Conservation (phyloP, 2,329 filamentous ascomycete genomes). For the Ophiocordyceps unilateralis region DNA sequence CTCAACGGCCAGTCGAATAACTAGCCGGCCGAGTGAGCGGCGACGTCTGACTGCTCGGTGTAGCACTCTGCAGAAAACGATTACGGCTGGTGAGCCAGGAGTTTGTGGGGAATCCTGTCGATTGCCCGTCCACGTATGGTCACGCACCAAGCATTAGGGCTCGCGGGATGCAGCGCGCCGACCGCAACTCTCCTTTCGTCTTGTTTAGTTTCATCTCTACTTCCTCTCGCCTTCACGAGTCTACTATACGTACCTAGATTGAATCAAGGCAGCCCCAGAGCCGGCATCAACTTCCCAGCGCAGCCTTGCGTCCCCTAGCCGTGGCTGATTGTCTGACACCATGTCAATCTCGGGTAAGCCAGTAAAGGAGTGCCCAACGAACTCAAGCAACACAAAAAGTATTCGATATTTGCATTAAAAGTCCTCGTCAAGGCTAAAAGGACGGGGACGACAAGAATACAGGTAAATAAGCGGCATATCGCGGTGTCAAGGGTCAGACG, state of each 20-base stretch:
- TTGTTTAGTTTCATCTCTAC: not conserved
- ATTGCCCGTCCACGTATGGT: not conserved
- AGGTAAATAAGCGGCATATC: conserved; percentile 10
- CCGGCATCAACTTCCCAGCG: not conserved
- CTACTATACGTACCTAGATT: not conserved
- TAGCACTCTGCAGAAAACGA: not conserved
- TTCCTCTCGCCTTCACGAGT: not conserved
- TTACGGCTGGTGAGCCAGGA: not conserved
- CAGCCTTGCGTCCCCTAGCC: not conserved
- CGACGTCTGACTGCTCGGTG: not conserved
- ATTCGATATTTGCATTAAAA: conserved; percentile 48
- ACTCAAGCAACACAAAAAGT: conserved; percentile 12
- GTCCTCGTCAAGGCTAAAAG: conserved; percentile 37
- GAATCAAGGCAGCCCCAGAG: not conserved
- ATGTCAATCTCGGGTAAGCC: not conserved
- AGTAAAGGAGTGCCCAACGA: not conserved
- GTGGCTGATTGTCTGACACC: not conserved
- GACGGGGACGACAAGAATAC: conserved; percentile 3
- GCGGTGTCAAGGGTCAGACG: conserved; percentile 8
- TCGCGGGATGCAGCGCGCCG: not conserved
- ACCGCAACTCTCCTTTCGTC: not conserved
- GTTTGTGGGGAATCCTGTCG: no score
- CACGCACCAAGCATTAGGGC: not conserved
- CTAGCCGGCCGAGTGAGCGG: conserved; percentile 19
- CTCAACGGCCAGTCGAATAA: conserved; percentile 93